Conservation (phyloP, 2,329 filamentous ascomycete species). For the Cytospora paraplurivora region DNA sequence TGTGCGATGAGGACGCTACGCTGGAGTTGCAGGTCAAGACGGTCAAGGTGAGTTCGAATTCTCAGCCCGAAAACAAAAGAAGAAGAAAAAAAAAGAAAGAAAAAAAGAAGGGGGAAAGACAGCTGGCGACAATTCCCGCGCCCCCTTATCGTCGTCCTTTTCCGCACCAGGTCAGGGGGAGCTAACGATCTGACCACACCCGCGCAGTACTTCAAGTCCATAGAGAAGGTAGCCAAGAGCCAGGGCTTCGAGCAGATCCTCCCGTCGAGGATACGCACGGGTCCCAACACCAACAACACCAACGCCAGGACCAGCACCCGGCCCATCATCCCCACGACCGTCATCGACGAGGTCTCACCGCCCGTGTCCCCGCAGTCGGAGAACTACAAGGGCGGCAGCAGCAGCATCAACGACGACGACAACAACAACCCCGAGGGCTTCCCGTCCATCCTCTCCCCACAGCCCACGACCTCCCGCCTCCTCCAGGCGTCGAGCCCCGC, state of each 20-base stretch:
- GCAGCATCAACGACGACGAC: too few relatives aligned
- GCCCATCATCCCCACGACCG: slow-evolving; percentile 35
- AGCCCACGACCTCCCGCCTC: slow-evolving; percentile 58
- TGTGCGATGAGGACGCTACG: slow-evolving; percentile 73
- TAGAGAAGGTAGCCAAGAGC: slow-evolving; percentile 55
- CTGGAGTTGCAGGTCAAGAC: slow-evolving; percentile 67
- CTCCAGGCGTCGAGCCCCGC: slow-evolving; percentile 55
- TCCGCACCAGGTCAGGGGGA: too few relatives aligned
- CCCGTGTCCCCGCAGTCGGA: slow-evolving; percentile 10
- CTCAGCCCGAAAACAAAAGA: too few relatives aligned
- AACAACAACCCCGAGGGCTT: slow-evolving; percentile 34
- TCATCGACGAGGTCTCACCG: slow-evolving; percentile 44
- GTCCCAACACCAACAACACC: slow-evolving; percentile 36
- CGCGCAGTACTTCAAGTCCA: slow-evolving; percentile 59
- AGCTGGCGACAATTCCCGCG: too few relatives aligned
- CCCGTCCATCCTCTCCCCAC: slow-evolving; percentile 53
- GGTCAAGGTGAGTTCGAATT: slow-evolving; percentile 58
- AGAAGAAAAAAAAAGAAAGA: too few relatives aligned
- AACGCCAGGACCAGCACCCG: slow-evolving; percentile 28
- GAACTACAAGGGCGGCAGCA: too few relatives aligned
- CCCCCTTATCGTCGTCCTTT: not conserved
- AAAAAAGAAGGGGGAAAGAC: too few relatives aligned
- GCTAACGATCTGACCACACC: not conserved
- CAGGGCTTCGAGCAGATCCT: slow-evolving; percentile 51
- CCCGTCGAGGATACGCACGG: slow-evolving; percentile 57